Base-by-base conservation (phyloP, 2,329 filamentous ascomycete species). In the Mariannaea sp. region DNA sequence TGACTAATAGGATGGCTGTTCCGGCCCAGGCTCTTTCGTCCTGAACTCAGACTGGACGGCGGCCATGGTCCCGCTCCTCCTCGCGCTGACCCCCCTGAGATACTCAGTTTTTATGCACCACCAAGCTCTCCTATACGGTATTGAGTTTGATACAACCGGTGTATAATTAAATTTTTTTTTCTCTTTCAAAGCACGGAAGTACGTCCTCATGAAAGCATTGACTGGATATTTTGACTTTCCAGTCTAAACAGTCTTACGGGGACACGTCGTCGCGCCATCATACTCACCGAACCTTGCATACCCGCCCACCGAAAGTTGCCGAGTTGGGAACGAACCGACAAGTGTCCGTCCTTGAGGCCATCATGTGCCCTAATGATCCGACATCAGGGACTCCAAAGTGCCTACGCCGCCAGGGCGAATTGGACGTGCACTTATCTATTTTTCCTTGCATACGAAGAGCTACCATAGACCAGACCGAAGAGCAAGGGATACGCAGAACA, bases 21-120 rank as follows among this genome's bases (percentile, higher is more conserved):
- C 41, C 48, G 53, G 49, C 47, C 57, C 62, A 65, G 61, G 59
- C 59, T 53, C 59, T n/a, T n/a, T 45, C 57, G 45, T 61, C 51
- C 62, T 57, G 53, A 57, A 53, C 41, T 62, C 55, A 60, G 60
- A 65, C 58, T 64, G 60, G 56, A 58, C n/a, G n/a, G n/a, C 38
- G 38, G 43, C 19, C 14, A 43, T 41, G 38, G 32, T 49, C 58
- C 62, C 58, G 51, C 53, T 40, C 42, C 42, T 22, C 41, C 51
- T 44, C 53, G 54, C 44, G 38, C 41, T 45, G 30, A 19, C 56
- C 41, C 45, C 42, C 40, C 40, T 30, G 49, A 42, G 39, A 60
- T 53, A 60, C 56, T 36, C 41, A 58, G 38, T 49, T 36, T 36
- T 36, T 36, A 40, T 47, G 35, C 33, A 40, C 40, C 30, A 19